Conservation (phyloP, 2,329 filamentous ascomycete genomes). For the Trichophyton schoenleinii region DNA sequence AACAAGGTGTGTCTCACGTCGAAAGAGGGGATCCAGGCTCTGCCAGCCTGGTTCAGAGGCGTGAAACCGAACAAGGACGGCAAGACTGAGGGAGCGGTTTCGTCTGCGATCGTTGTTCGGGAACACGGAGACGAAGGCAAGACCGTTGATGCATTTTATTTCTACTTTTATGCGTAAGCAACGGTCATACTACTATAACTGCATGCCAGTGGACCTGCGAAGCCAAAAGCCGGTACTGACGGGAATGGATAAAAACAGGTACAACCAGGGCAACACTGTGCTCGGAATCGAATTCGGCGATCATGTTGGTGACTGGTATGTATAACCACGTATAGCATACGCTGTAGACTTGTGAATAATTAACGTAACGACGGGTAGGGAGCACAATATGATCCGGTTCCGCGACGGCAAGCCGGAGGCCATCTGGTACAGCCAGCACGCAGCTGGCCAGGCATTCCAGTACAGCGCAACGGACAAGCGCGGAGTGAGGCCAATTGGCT, state of each 20-base stretch:
- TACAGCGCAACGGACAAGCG: conserved; percentile 45
- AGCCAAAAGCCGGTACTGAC: background rate
- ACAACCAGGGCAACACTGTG: conserved; percentile 43
- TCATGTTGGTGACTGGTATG: conserved; percentile 51
- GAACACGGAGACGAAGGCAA: conserved; percentile 39
- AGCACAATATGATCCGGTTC: conserved; percentile 57
- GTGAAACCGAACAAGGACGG: conserved; percentile 41
- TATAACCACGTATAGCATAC: background rate
- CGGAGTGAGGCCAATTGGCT: conserved; percentile 43
- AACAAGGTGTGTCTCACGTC: conserved; percentile 39
- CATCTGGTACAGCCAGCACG: conserved; percentile 53
- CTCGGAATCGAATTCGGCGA: conserved; percentile 41
- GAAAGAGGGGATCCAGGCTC: conserved; percentile 34
- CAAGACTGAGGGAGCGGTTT: conserved; percentile 39
- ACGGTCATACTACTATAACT: background rate
- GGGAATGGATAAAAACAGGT: conserved; percentile 20
- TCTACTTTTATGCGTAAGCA: conserved; percentile 47
- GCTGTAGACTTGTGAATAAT: background rate
- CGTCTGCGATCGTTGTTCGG: conserved; percentile 44
- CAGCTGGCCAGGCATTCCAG: conserved; percentile 49
- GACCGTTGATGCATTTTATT: conserved; percentile 49
- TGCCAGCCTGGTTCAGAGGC: conserved; percentile 41
- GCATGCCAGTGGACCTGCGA: background rate
- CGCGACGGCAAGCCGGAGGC: conserved; percentile 40
- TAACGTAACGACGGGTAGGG: conserved; percentile 31